Conservation (phyloP, 2,329 filamentous ascomycete species). For the Fusarium caatingaense region DNA sequence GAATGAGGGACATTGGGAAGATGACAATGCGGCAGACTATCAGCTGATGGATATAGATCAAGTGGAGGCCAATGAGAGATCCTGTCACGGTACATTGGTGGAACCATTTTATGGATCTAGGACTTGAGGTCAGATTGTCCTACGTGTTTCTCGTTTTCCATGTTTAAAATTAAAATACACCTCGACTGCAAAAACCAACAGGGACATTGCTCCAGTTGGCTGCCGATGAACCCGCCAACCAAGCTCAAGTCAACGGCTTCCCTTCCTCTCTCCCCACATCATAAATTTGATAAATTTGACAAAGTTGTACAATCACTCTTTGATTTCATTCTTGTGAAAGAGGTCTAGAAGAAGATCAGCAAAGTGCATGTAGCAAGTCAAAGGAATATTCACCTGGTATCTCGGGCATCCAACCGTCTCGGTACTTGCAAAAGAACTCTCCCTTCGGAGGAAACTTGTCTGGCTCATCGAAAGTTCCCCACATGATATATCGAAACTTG, state of each 20-base stretch:
- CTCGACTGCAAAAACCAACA: no score
- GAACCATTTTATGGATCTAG: not conserved
- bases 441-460: conserved; percentile 63
- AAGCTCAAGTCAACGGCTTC: no score
- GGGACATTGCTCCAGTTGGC: no score
- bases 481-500: conserved; percentile 56
- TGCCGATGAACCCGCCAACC: no score
- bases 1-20: no score
- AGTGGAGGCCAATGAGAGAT: rapidly evolving
- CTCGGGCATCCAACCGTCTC: conserved; percentile 57
- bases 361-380: no score
- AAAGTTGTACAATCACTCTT: not conserved
- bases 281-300: not conserved
- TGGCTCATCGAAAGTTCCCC: conserved; percentile 62
- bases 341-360: not conserved
- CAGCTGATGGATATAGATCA: not conserved
- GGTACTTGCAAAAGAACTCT: conserved; percentile 64
- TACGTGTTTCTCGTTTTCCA: not conserved
- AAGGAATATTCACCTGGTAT: conserved; percentile 17
- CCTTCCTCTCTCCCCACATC: no score
- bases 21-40: no score
- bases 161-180: no score
- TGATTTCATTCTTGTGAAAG: conserved; percentile 28
- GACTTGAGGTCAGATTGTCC: not conserved
- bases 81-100: not conserved